phyloP scores from a whole-genome alignment of 495 filamentous ascomycete genomes.

The Neurospora sp. region DNA sequence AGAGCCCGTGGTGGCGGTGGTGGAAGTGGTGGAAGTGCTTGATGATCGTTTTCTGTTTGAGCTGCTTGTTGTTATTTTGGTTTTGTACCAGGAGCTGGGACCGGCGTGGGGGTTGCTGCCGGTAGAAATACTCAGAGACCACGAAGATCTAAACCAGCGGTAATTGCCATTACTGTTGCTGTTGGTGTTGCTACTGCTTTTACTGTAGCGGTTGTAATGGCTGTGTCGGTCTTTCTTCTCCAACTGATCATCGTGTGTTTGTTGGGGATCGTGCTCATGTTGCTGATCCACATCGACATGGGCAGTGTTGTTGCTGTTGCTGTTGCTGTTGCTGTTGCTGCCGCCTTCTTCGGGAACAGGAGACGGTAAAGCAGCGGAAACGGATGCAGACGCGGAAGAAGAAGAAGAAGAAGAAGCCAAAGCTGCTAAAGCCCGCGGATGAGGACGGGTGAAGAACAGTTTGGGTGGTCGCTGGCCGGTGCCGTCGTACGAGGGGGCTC shows the following conservation, averaged over 20 bases:
- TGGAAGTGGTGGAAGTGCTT: neutral
- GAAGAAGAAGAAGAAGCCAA: neutral
- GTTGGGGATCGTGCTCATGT: neutral
- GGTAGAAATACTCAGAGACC: neutral
- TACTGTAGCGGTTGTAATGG: neutral
- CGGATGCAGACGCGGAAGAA: neutral
- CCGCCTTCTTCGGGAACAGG: neutral
- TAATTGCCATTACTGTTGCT: neutral
- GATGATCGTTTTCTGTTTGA: neutral
- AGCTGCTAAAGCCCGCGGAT: neutral
- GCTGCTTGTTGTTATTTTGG: neutral
- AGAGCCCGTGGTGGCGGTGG: neutral
- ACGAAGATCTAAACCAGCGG: neutral
- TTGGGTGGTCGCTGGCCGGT: neutral
- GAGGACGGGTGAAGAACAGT: neutral
- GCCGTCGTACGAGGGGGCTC: neutral
- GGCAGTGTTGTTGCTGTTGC: neutral
- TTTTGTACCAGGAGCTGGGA: neutral
- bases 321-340: neutral
- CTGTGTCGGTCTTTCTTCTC: neutral
- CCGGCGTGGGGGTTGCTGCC: neutral
- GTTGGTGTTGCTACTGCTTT: neutral
- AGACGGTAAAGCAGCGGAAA: neutral
- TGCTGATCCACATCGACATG: neutral
- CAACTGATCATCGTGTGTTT: neutral